Evolutionary conservation across 129 eudicot species (phyloP), one percentile per base, ranked within the genome.

Genomic region (Smallanthus sonchifolius): DNA sequence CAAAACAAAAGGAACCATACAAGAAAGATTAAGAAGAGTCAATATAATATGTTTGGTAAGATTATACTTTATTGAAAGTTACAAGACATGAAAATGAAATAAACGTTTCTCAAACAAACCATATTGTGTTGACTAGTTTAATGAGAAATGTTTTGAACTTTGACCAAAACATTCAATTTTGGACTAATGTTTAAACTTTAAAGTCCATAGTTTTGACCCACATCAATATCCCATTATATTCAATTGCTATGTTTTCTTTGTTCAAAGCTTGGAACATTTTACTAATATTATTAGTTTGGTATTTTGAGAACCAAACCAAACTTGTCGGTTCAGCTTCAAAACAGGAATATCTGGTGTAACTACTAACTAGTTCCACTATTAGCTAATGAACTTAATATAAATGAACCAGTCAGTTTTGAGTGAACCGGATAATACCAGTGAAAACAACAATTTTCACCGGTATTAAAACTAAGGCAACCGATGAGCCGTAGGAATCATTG

Each of bases 1-100:
- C 17, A 39, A 75, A 54, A 66, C 80, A 44, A 15, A 14, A 76
- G 67, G 19, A 39, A 75, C 39, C 44, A 28, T 54, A 57, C 36
- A 76, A 75, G 34, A 35, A 32, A 19, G 40, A 17, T 48, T 48
- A 47, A 30, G 10, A 74, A 15, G 35, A 36, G 30, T 49, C 17
- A 39, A 39, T 45, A 49, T 2, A 51, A 36, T 65, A 75, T 54
- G 73, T 39, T 49, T 24, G 44, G 67, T 66, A 48, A 43, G 48
- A 42, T 30, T 19, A 67, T 76, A 51, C 17, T 17, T 10, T 48
- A 44, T 47, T 30, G 3, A 19, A 63, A 63, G 17, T 15, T 60
- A 57, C 54, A 38, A 1, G 35, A 13, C 40, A 42, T 51, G 43
- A 17, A 8, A n/a, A 13, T 36, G 28, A 15, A 35, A 10, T 24